phyloP scores from a whole-genome alignment of 192 early-diverging fungal genomes.

The Backusella parvicylindrica region DNA sequence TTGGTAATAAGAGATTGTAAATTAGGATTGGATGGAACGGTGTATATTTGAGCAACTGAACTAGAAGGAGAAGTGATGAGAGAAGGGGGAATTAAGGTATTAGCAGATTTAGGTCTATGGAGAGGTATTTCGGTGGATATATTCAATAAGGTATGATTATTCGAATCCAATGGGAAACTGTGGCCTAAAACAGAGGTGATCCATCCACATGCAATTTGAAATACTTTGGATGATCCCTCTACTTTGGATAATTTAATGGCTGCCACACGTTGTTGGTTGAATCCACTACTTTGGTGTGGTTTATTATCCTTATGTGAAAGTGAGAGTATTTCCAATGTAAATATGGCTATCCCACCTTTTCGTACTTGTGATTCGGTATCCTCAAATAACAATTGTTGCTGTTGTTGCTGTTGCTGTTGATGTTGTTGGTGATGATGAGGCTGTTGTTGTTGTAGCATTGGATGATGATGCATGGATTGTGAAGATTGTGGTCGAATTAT shows the following conservation, averaged over 20 bases:
- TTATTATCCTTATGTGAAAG: conserved; percentile 2
- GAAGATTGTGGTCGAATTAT: neutral
- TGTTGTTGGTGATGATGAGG: neutral
- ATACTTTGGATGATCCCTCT: conserved; percentile 31
- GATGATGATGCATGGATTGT: neutral
- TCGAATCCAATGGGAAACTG: neutral
- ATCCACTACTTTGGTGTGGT: neutral
- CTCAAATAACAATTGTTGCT: neutral
- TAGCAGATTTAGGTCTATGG: conserved; percentile 5
- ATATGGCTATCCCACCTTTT: conserved; percentile 20
- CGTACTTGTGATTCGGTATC: neutral
- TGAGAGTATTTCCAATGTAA: conserved; percentile 26
- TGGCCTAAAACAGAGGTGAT: conserved; percentile 15
- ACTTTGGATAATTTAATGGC: conserved; percentile 27
- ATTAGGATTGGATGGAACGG: neutral
- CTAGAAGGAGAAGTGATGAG: neutral
- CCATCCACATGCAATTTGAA: conserved; percentile 32
- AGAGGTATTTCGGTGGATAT: conserved; percentile 3
- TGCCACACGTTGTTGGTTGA: conserved; percentile 8
- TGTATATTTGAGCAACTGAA: neutral
- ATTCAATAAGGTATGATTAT: neutral
- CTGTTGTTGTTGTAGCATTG: neutral
- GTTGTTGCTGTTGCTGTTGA: neutral
- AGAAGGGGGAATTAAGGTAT: neutral
- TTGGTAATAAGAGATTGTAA: neutral